phyloP scores from a whole-genome alignment of 2,329 filamentous ascomycete species.

The Colletotrichum sp. region DNA sequence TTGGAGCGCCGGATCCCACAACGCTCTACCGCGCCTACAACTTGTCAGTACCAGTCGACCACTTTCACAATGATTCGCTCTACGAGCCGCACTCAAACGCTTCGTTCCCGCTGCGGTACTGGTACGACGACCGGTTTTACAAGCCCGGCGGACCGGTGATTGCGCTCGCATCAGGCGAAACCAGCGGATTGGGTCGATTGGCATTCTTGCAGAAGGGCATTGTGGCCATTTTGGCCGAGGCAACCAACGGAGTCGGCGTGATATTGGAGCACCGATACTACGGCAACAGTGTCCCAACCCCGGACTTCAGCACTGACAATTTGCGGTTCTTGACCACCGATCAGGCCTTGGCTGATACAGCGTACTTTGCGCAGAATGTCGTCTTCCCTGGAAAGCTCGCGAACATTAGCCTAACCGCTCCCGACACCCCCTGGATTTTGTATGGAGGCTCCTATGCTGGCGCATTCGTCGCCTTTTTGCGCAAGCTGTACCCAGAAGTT shows the following conservation, averaged over 20 bases:
- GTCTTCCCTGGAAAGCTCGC: conserved; percentile 70
- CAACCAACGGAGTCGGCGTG: conserved; percentile 76
- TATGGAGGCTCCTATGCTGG: conserved; percentile 89
- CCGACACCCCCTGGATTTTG: conserved; percentile 72
- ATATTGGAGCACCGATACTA: conserved; percentile 91
- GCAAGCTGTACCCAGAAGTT: conserved; percentile 76
- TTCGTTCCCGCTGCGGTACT: conserved; percentile 77
- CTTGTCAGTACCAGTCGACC: conserved; percentile 67
- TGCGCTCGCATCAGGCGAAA: conserved; percentile 76
- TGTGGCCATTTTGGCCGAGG: conserved; percentile 70
- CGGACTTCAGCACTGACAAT: conserved; percentile 69
- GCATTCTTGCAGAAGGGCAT: conserved; percentile 81
- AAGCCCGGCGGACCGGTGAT: conserved; percentile 81
- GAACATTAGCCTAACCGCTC: conserved; percentile 68
- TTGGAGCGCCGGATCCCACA: background rate
- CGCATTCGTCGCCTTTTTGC: conserved; percentile 77
- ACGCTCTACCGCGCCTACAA: conserved; percentile 41
- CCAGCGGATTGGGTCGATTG: conserved; percentile 63
- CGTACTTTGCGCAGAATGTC: conserved; percentile 79
- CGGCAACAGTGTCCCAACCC: conserved; percentile 73
- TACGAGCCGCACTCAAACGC: conserved; percentile 79
- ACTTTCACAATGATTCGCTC: conserved; percentile 79
- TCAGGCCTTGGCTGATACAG: conserved; percentile 81
- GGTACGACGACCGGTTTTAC: conserved; percentile 81
- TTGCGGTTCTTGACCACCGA: conserved; percentile 84